Conservation (phyloP, 768 basidiomycete species). For the Panaeolus cyanescens region DNA sequence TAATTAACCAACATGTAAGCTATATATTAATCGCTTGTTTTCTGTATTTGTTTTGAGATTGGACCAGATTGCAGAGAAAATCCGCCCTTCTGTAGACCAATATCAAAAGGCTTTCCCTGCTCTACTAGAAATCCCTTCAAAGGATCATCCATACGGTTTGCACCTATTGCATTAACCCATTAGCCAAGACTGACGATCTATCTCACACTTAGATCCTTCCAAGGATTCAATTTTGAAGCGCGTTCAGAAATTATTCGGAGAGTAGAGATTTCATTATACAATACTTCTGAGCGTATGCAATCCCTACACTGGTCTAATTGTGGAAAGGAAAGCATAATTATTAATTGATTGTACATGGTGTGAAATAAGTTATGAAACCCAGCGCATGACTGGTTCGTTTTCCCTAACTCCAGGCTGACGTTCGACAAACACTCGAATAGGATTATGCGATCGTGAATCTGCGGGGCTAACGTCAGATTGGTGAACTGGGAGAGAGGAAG, state of each 20-base stretch:
- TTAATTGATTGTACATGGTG: not conserved
- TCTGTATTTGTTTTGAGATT: slow-evolving; percentile 3
- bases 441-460: slow-evolving; percentile 66
- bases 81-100: slow-evolving; percentile 90
- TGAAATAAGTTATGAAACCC: slow-evolving; percentile 43
- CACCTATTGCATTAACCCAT: slow-evolving; percentile 8
- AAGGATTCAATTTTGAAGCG: slow-evolving; percentile 96
- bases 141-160: slow-evolving; percentile 97
- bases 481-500: slow-evolving; percentile 16
- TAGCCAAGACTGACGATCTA: not conserved
- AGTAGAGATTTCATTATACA: slow-evolving; percentile 44
- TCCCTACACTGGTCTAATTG: not conserved
- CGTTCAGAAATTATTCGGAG: slow-evolving; percentile 95
- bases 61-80: slow-evolving; percentile 91
- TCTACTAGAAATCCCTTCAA: slow-evolving; percentile 95
- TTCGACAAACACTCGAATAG: slow-evolving; percentile 72
- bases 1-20: slow-evolving; percentile 93
- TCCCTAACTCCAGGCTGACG: slow-evolving; percentile 66
- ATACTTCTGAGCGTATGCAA: not conserved
- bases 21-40: not conserved
- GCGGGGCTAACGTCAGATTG: slow-evolving; percentile 1
- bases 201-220: slow-evolving; percentile 68
- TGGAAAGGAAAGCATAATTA: not conserved
- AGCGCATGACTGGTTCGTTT: slow-evolving; percentile 71
- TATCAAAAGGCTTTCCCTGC: slow-evolving; percentile 98